Evolutionary conservation across 768 basidiomycete species (phyloP), one percentile per base, ranked within the genome.

Genomic region (Phlebiopsis gigantea): DNA sequence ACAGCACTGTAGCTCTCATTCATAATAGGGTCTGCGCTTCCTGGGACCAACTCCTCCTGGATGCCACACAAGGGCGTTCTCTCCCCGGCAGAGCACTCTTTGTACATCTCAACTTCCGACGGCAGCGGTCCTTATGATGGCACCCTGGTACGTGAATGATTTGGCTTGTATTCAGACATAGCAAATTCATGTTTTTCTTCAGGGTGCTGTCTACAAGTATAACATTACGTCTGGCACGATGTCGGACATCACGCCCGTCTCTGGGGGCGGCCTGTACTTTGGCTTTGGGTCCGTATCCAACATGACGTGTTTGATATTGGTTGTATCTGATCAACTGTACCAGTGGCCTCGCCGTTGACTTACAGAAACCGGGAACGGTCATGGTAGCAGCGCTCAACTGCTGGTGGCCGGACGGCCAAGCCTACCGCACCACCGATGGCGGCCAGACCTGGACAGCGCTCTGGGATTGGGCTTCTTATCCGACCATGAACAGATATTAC

Each of bases 51-150:
- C 57, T 81, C 73, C 2, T 77, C 76, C 1, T 84, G 73, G 64
- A 66, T 87, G 25, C 81, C 84, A 2, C 85, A 87, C 69, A 85
- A 84, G 64, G 85, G 85, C 61, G 81, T 86, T 19, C 64, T 86
- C 24, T 83, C 83, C 3, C 79, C 80, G 1, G 64, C 74, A 1
- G 83, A 85, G 59, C 76, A 78, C 53, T 71, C 75, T 0, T 70
- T 87, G 7, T 87, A 86, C 61, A 71, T 86, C 26, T 80, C 82
- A 0, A 83, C 82, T 53, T 80, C 81, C 4, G 75, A 86, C 60
- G 82, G 83, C 50, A 83, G 81, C 28, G 84, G 66, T 1, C 84
- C 85, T 3, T 85, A 82, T 58, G 84, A 85, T 60, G 84, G 85
- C 6, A 73, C 66, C 76, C 51, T 55, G 25, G 63, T 65, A 31